Base-by-base conservation (phyloP, 2,329 filamentous ascomycete species). In the Pyrenophora graminea region DNA sequence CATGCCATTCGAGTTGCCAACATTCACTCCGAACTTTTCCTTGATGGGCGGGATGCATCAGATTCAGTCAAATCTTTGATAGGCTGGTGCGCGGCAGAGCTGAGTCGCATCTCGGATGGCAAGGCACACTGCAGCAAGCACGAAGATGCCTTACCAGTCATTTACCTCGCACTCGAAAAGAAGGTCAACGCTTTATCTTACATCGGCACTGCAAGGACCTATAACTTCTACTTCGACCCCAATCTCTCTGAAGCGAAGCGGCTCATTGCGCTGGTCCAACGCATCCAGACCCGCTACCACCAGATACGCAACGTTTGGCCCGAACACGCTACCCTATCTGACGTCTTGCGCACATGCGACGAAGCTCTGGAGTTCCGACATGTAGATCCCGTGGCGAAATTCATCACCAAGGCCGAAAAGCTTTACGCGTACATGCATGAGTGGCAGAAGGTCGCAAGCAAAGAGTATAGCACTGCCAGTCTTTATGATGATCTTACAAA, bases 361-460 rank as follows among this genome's bases (percentile, higher is more conserved):
- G 86, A 89, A 59, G 79, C 96, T 0, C 80, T 96, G 2, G 82
- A 87, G 47, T 84, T 96, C 62, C 80, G 84, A 18, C 86, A 97
- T 62, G 83, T 84, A 1, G 91, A 96, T 48, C 92, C 94, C 0
- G 79, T 99, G 4, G 91, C 91, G 1, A 92, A 89, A 64, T 85
- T 96, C 49, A 83, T 99, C 45, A 89, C 88, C 1, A 90, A 89
- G 67, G 82, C 94, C 3, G 95, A 99, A 72, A 91, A 93, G 58
- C 80, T 99, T 4, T 90, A 97, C 73, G 82, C 80, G 0, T 86
- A 88, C 59, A 84, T 99, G 41, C 87, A 97, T 57, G 91, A 97
- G 73, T 99, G 94, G 94, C 91, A 99, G 70, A 86, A 88, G 36
- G 92, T 96, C 74, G 92, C 93, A 3, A 96, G 90, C 76, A 85